Evolutionary conservation across 148 eudicot genomes (phyloP), one percentile per base, ranked within the genome.

Genomic region (Spergularia marina): DNA sequence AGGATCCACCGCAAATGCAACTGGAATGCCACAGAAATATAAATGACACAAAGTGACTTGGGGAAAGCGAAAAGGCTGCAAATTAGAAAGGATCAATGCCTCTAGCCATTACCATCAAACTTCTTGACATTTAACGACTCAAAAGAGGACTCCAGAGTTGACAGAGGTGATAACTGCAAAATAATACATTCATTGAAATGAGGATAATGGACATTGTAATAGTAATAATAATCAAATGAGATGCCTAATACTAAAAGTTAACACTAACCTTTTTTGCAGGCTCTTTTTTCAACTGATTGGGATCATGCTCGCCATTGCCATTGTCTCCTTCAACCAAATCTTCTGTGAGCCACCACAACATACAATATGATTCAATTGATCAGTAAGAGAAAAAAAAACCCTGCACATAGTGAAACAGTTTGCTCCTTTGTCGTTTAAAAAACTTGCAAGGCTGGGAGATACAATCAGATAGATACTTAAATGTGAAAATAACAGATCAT

Each of bases 1-100:
- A 82, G 98, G 98, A 83, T 94, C 98, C 72, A 94, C 96, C 17
- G 89, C 96, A 84, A 94, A 94, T 71, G 98, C 96, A 83, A 83
- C 98, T 94, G 77, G 41, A 69, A 72, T 79, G 76, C 17, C 70
- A 71, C 23, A 44, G n/a, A 78, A 11, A 41, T n/a, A 57, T 81
- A 39, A 51, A 34, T 53, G 23, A 62, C 40, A 69, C 70, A 76
- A 34, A 76, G 63, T 21, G 60, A 49, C 65, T 58, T 15, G 14
- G 51, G 25, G 57, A n/a, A 56, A 10, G 47, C 51, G 40, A 18
- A 21, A 40, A 15, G 8, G 2, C 21, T 34, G 17, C 58, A 34
- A 25, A 51, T 30, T 17, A 63, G 39, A 57, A 10, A 65, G 10
- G 10, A 80, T 47, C 16, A 73, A 36, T 10, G 77, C 66, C 55